Evolutionary conservation across 2,329 filamentous ascomycete genomes (phyloP).

Genomic region (Myotisia sp.): DNA sequence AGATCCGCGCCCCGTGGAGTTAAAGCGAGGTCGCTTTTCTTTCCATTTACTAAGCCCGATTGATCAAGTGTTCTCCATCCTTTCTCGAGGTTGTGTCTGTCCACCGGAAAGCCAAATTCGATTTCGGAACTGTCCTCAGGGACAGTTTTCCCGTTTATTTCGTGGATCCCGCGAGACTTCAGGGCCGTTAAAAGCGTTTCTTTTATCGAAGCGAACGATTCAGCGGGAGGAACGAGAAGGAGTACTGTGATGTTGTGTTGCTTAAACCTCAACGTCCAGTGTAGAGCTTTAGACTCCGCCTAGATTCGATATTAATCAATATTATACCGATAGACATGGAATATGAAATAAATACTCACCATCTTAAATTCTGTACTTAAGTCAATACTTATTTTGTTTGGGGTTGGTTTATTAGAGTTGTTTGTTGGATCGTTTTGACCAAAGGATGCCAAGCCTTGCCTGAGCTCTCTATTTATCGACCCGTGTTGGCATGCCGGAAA

Average conservation of each 20-base stretch:
- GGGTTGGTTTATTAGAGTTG: too few species aligned
- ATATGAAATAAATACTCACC: too few species aligned
- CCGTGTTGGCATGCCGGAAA: too few species aligned
- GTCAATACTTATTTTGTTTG: too few species aligned
- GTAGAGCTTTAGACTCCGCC: too few species aligned
- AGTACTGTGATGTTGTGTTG: constrained; percentile 57
- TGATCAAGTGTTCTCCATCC: constrained; percentile 35
- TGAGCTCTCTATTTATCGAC: too few species aligned
- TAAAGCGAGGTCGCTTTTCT: constrained; percentile 20
- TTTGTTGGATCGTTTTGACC: too few species aligned
- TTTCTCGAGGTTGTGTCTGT: constrained; percentile 35
- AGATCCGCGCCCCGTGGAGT: constrained; percentile 24
- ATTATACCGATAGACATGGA: too few species aligned
- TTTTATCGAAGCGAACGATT: constrained; percentile 44
- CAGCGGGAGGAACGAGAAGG: constrained; percentile 47
- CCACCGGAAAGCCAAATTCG: constrained; percentile 34
- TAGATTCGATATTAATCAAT: too few species aligned
- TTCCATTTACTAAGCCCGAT: constrained; percentile 17
- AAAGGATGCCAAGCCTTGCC: too few species aligned
- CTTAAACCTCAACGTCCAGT: constrained; percentile 57
- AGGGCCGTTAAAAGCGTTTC: constrained; percentile 45
- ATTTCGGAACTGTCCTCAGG: constrained; percentile 30
- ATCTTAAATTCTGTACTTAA: too few species aligned
- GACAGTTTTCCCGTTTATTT: constrained; percentile 26
- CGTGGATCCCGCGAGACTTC: constrained; percentile 27